Evolutionary conservation across 805 yeast genomes (phyloP).

Genomic region (Kuraishia molischiana): DNA sequence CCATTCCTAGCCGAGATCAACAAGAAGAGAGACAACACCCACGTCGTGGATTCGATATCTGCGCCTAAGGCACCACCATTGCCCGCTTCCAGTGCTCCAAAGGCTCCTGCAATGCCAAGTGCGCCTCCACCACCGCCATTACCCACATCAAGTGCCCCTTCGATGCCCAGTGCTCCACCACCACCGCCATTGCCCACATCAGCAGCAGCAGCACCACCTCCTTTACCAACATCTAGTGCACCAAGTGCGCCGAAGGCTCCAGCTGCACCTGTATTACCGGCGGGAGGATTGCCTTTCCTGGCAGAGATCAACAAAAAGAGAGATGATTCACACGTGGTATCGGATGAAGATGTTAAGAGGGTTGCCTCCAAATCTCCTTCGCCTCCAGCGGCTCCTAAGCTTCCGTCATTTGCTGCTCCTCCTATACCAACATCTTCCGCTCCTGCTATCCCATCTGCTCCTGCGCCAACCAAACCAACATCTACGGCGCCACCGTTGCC

Average conservation of each 20-base stretch:
- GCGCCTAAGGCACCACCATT: conserved; percentile 11
- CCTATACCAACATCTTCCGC: conserved; percentile 9
- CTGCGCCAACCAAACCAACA: conserved; percentile 9
- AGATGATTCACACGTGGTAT: conserved; percentile 38
- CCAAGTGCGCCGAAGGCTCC: conserved; percentile 13
- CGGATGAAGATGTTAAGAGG: conserved; percentile 17
- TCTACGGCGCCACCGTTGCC: conserved; percentile 11
- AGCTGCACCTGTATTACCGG: conserved; percentile 14
- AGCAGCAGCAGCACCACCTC: conserved; percentile 10
- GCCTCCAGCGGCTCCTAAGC: conserved; percentile 8
- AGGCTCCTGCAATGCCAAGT: conserved; percentile 13
- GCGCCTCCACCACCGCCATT: conserved; percentile 17
- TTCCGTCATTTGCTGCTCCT: conserved; percentile 5
- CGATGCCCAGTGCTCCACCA: conserved; percentile 10
- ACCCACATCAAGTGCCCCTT: conserved; percentile 8
- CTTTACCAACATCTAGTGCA: conserved; percentile 11
- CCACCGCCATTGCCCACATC: conserved; percentile 11
- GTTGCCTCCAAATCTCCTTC: conserved; percentile 11
- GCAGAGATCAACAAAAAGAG: conserved; percentile 49
- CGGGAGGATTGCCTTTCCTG: conserved; percentile 44
- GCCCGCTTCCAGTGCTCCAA: conserved; percentile 11
- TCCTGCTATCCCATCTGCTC: conserved; percentile 2
- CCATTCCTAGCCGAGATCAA: conserved; percentile 55
- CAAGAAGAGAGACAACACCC: conserved; percentile 39
- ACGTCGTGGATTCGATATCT: conserved; percentile 30